Evolutionary conservation across 1,139 yeast species (phyloP), one percentile per base, ranked within the genome.

Genomic region (Candida freyschussii): DNA sequence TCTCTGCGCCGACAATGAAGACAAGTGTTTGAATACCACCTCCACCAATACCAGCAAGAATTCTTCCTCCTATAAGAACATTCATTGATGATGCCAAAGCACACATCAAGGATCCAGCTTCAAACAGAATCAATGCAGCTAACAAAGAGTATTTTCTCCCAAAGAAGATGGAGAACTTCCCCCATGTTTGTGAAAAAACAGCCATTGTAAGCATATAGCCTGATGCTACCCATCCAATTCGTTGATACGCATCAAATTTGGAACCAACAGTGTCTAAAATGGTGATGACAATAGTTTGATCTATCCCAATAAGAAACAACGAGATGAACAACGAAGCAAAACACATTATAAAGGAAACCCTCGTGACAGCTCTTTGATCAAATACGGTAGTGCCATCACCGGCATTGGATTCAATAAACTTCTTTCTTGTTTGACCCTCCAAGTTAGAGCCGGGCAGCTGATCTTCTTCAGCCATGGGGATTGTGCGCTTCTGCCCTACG

Each of bases 21-120:
- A 71, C 73, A 62, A 78, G 60, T 3, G 78, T 65, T 42, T 73
- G 75, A 26, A 78, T 67, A 6, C 84, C 84, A 26, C 85, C 82
- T 5, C 80, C 87, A 12, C 89, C 91, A 31, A 76, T 48, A 33
- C 91, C 91, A 29, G 78, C 77, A 21, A 81, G 58, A 4, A 76
- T 78, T 45, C 91, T 65, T 1, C 86, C 87, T 1, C 76, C 84
- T 39, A 81, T 76, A 30, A 81, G 57, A 67, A 72, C 69, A 43
- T 67, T 61, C 78, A 79, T 76, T 22, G 64, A 63, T 13, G 53
- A 61, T 0, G 86, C 63, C 6, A 78, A 53, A 0, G 77, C 87
- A 21, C 75, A 63, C 5, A 80, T 56, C 32, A 80, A 62, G 3
- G 85, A 76, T 0, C 86, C 87, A 2, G 68, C 45, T 50, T 75